phyloP scores from a whole-genome alignment of 495 filamentous ascomycete species.

The Lepidopterella palustris region DNA sequence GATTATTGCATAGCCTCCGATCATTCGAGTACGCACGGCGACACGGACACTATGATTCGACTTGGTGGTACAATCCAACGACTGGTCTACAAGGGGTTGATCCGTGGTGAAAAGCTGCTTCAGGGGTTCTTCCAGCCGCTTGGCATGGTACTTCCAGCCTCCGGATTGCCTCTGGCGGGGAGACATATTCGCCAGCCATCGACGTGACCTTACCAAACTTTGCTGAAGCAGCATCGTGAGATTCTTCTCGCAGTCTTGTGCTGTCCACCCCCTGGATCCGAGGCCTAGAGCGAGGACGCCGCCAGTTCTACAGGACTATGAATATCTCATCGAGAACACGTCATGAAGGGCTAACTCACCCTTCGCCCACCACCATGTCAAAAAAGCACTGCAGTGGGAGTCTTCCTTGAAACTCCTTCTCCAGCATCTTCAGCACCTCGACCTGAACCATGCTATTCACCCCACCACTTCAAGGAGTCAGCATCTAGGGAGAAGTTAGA shows the following conservation, averaged over 20 bases:
- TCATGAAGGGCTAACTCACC: too few species aligned
- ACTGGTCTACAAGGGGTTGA: slow-evolving; percentile 5
- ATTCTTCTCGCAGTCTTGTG: slow-evolving; percentile 7
- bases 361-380: slow-evolving; percentile 22
- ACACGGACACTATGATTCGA: not conserved
- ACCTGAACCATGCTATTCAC: slow-evolving; percentile 18
- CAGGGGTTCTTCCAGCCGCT: slow-evolving; percentile 7
- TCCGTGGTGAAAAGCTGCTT: not conserved
- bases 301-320: slow-evolving; percentile 20
- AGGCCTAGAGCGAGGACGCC: slow-evolving; percentile 15
- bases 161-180: not conserved
- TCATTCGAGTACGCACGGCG: slow-evolving; percentile 3
- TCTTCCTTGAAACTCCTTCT: slow-evolving; percentile 14
- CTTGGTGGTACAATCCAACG: slow-evolving; percentile 9
- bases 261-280: slow-evolving; percentile 7
- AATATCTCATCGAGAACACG: too few species aligned
- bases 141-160: slow-evolving; percentile 11
- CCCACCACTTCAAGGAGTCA: slow-evolving; percentile 15
- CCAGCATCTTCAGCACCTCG: slow-evolving; percentile 13
- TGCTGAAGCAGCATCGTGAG: slow-evolving; percentile 3
- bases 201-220: not conserved
- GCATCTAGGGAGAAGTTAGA: not conserved
- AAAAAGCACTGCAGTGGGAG: slow-evolving; percentile 19
- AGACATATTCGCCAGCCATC: slow-evolving; percentile 2
- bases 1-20: not conserved